phyloP scores from a whole-genome alignment of 2,329 filamentous ascomycete species.

The Nigrospora osmanthi region DNA sequence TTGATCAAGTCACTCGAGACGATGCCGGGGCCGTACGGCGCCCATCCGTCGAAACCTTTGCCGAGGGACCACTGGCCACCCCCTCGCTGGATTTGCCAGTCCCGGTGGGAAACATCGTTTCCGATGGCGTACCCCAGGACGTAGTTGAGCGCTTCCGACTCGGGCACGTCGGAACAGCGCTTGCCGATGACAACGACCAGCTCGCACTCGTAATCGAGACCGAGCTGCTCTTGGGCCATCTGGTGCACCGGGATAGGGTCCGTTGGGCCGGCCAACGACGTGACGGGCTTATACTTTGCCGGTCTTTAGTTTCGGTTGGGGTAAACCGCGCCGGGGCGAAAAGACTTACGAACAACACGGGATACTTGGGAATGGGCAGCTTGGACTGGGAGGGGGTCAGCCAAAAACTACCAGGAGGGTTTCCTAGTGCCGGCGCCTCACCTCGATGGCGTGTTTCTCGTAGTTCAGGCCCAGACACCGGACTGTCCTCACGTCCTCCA shows the following conservation, averaged over 20 bases:
- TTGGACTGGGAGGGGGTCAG: conserved; percentile 33
- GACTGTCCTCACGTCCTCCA: conserved; percentile 56
- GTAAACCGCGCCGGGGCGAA: too few relatives aligned
- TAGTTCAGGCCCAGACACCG: conserved; percentile 68
- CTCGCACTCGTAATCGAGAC: conserved; percentile 75
- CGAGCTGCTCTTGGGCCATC: conserved; percentile 57
- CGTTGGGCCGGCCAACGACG: conserved; percentile 54
- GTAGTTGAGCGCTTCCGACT: conserved; percentile 59
- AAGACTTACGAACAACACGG: conserved; percentile 58
- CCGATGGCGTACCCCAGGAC: conserved; percentile 69
- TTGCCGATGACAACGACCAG: conserved; percentile 67
- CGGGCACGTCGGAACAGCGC: conserved; percentile 55
- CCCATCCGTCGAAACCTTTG: conserved; percentile 72
- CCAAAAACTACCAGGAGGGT: background rate
- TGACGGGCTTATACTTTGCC: conserved; percentile 56
- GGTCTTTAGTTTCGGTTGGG: too few relatives aligned
- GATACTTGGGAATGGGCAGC: conserved; percentile 62
- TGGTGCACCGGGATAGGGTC: conserved; percentile 59
- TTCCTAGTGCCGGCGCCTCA: conserved; percentile 12
- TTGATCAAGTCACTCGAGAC: conserved; percentile 47
- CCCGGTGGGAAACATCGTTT: conserved; percentile 74
- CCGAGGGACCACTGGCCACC: conserved; percentile 65
- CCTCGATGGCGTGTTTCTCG: conserved; percentile 61
- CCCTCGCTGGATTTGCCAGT: conserved; percentile 64
- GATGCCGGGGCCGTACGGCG: conserved; percentile 65